phyloP scores from a whole-genome alignment of 257 asterid genomes.

The Jacaranda copaia region DNA sequence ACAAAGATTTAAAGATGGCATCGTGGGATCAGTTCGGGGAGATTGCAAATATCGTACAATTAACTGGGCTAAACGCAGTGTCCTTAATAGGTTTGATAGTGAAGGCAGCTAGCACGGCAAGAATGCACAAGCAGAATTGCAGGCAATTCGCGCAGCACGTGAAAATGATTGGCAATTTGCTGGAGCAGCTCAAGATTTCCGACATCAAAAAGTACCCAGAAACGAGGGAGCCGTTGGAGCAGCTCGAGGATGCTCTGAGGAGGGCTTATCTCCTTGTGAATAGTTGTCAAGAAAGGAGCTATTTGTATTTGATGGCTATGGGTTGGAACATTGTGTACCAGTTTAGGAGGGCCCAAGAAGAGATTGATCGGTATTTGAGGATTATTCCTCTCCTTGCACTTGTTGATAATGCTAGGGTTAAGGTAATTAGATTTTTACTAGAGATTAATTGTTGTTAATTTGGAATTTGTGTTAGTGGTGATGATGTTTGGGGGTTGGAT shows the following conservation, averaged over 20 bases:
- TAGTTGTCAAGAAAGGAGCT: conserved; percentile 82
- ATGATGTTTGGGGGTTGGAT: neutral
- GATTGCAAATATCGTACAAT: conserved; percentile 50
- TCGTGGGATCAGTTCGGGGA: conserved; percentile 59
- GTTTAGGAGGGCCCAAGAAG: conserved; percentile 77
- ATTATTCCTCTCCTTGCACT: conserved; percentile 80
- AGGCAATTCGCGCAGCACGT: conserved; percentile 62
- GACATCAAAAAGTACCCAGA: conserved; percentile 57
- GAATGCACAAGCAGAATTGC: conserved; percentile 64
- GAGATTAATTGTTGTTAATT: conserved; percentile 21
- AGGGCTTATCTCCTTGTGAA: conserved; percentile 72
- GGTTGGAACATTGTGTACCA: conserved; percentile 91
- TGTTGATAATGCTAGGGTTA: conserved; percentile 69
- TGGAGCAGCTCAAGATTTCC: conserved; percentile 64
- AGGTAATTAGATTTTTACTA: conserved; percentile 45
- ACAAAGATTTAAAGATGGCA: conserved; percentile 40
- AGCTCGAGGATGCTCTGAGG: conserved; percentile 57
- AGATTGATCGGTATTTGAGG: conserved; percentile 80
- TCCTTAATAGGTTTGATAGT: conserved; percentile 52
- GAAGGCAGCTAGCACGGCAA: conserved; percentile 60
- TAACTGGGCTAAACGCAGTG: conserved; percentile 55
- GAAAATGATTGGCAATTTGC: conserved; percentile 74
- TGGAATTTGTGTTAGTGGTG: conserved; percentile 3
- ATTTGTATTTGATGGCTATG: conserved; percentile 78
- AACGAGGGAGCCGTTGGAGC: conserved; percentile 78